phyloP scores from a whole-genome alignment of 2,329 filamentous ascomycete genomes.

The Celoporthe dispersa region DNA sequence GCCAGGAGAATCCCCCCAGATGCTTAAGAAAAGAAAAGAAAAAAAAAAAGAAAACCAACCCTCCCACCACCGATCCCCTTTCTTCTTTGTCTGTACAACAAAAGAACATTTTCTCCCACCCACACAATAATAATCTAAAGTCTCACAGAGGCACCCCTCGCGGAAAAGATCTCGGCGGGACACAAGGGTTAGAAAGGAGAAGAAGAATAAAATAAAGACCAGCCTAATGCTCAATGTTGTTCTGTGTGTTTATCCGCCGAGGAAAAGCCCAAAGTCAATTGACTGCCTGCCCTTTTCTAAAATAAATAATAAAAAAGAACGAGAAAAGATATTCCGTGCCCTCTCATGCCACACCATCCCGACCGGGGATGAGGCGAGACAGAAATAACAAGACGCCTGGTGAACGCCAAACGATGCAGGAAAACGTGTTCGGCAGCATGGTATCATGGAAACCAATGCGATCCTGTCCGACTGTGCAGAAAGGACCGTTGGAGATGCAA shows the following conservation, averaged over 20 bases:
- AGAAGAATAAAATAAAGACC: neutral
- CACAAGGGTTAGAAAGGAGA: neutral
- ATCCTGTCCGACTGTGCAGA: slow-evolving; percentile 10
- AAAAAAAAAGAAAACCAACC: no score
- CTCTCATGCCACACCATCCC: neutral
- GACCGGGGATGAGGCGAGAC: neutral
- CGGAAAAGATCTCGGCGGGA: neutral
- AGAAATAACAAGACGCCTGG: neutral
- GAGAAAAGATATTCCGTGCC: neutral
- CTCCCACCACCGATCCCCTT: neutral
- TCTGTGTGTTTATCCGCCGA: neutral
- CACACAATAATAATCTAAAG: neutral
- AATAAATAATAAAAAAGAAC: neutral
- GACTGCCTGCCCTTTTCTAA: slow-evolving; percentile 12
- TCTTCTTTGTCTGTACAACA: neutral
- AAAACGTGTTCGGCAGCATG: slow-evolving; percentile 23
- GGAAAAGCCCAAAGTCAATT: neutral
- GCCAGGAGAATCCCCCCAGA: neutral
- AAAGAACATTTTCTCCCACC: neutral
- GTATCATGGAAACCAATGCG: slow-evolving; percentile 23
- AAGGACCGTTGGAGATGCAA: slow-evolving; percentile 4
- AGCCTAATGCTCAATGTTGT: neutral
- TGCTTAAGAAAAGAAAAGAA: neutral
- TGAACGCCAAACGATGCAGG: slow-evolving; percentile 27
- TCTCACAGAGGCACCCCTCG: neutral